Conservation (phyloP, 2,329 filamentous ascomycete genomes). For the Xylariaceae sp. region DNA sequence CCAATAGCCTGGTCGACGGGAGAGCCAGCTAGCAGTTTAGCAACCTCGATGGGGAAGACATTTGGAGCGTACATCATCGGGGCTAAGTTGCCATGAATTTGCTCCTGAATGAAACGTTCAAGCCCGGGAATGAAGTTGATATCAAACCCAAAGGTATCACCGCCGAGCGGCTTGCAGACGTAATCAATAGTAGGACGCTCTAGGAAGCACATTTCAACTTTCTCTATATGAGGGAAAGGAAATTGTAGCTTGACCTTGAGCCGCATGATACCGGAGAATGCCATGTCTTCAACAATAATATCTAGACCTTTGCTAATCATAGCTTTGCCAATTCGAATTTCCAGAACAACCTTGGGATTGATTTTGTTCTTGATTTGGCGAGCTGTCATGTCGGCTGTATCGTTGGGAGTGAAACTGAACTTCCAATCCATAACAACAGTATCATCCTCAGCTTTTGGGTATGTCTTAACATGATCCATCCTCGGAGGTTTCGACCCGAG, state of each 20-base stretch:
- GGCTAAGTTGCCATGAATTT: conserved; percentile 90
- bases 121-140: conserved; percentile 99
- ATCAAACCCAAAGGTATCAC: conserved; percentile 94
- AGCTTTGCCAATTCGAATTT: conserved; percentile 93
- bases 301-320: conserved; percentile 97
- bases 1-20: conserved; percentile 95
- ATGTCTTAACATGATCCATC: conserved; percentile 97
- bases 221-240: conserved; percentile 93
- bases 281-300: conserved; percentile 97
- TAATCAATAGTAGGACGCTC: conserved; percentile 92
- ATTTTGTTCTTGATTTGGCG: conserved; percentile 93
- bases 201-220: conserved; percentile 93
- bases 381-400: conserved; percentile 87
- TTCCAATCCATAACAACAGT: conserved; percentile 99
- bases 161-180: conserved; percentile 95
- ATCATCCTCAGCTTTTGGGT: conserved; percentile 94
- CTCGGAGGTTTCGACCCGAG: conserved; percentile 94
- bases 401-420: conserved; percentile 98
- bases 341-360: conserved; percentile 94
- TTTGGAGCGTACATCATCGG: conserved; percentile 99
- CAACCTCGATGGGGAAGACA: conserved; percentile 97
- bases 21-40: conserved; percentile 95
- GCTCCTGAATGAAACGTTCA: conserved; percentile 91
- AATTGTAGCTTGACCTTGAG: conserved; percentile 98
- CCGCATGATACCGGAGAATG: conserved; percentile 93